Percentiles rank a stretch among this genome's conserved stretches.
Evolutionary conservation across 179 eudicot genomes (phyloP).

Genomic region (Beta corolliflora): DNA sequence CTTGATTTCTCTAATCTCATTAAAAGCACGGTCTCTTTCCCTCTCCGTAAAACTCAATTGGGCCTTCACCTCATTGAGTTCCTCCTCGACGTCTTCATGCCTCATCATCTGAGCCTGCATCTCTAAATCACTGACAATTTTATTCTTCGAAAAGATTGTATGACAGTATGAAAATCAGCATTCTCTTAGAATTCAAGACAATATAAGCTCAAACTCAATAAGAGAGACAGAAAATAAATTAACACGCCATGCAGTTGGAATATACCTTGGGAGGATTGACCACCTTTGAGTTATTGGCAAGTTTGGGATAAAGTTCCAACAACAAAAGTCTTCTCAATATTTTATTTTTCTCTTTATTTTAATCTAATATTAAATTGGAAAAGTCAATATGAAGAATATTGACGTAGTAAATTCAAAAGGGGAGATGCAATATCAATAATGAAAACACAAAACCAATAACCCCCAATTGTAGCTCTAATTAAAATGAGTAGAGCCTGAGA

Average conservation of each 20-base stretch:
- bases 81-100: constrained; percentile 27
- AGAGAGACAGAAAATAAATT: neutral
- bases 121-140: constrained; percentile 5
- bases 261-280: constrained; percentile 21
- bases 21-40: constrained; percentile 27
- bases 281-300: constrained; percentile 14
- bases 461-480: neutral
- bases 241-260: neutral
- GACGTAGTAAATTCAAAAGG: neutral
- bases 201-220: neutral
- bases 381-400: neutral
- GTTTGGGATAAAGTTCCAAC: constrained; percentile 1
- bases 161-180: constrained; percentile 18
- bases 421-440: neutral
- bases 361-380: neutral
- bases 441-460: neutral
- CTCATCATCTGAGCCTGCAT: constrained; percentile 30
- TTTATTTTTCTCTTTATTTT: neutral
- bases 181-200: constrained; percentile 21
- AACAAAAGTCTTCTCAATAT: neutral
- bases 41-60: constrained; percentile 23
- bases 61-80: constrained; percentile 30
- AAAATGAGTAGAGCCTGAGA: constrained; percentile 28
- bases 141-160: constrained; percentile 7
- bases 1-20: constrained; percentile 31